phyloP scores from a whole-genome alignment of 306 rosid genomes.

The Vicia villosa region DNA sequence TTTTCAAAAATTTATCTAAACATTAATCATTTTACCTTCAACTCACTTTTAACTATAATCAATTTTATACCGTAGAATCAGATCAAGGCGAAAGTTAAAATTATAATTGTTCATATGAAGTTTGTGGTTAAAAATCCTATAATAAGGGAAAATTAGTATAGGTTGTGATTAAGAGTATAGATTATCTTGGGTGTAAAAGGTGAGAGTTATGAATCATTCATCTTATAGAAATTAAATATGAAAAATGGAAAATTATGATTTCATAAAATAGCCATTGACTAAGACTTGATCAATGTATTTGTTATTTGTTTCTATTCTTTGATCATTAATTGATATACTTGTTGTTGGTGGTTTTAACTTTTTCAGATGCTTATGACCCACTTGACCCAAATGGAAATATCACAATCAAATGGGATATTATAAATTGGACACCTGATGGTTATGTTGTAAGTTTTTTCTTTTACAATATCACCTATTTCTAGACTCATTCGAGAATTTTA shows the following conservation, averaged over 20 bases:
- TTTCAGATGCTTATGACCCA: constrained; percentile 76
- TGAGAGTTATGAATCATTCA: too few species aligned
- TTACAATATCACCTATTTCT: neutral
- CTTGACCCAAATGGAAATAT: constrained; percentile 83
- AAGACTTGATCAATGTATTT: neutral
- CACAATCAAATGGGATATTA: constrained; percentile 84
- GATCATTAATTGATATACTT: neutral
- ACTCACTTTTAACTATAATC: too few species aligned
- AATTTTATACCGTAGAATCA: neutral
- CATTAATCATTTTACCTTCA: too few species aligned
- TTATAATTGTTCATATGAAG: neutral
- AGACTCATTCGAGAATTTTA: neutral
- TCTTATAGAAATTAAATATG: too few species aligned
- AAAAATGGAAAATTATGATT: constrained; percentile 1
- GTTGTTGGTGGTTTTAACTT: constrained; percentile 9
- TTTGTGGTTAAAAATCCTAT: constrained; percentile 13
- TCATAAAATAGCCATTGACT: constrained; percentile 11
- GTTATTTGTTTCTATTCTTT: neutral
- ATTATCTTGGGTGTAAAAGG: too few species aligned
- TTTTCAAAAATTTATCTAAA: too few species aligned
- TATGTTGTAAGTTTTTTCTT: constrained; percentile 63
- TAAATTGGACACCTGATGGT: constrained; percentile 79
- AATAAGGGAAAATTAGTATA: neutral
- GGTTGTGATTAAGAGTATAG: too few species aligned
- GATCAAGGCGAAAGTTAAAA: neutral